phyloP scores from a whole-genome alignment of 176 grass and related monocot genomes.

The Musa acuminata region DNA sequence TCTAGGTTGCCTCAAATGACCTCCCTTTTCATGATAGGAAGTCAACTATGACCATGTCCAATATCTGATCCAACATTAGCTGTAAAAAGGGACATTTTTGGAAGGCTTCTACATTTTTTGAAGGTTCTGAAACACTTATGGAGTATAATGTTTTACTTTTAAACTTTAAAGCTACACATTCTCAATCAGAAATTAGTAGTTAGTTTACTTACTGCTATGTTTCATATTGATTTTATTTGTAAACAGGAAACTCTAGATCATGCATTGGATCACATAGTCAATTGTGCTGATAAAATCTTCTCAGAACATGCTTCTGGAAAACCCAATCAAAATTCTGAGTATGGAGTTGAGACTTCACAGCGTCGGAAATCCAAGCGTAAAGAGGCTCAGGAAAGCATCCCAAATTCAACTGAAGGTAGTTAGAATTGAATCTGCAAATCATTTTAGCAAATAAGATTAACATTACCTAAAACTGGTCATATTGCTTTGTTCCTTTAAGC shows the following conservation, averaged over 20 bases:
- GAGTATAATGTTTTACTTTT: no score
- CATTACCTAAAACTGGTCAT: not conserved
- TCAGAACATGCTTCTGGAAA: slow-evolving; percentile 21
- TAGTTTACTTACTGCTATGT: not conserved
- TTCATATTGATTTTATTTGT: slow-evolving; percentile 22
- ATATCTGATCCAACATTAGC: no score
- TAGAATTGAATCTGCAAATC: not conserved
- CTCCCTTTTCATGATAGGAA: no score
- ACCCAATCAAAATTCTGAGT: slow-evolving; percentile 20
- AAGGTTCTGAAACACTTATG: no score
- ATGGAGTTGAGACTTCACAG: not conserved
- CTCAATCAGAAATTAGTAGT: not conserved
- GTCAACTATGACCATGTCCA: no score
- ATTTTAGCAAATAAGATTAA: not conserved
- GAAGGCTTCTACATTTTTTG: no score
- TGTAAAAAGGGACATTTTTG: no score
- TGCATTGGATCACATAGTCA: slow-evolving; percentile 57
- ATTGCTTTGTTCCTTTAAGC: slow-evolving; percentile 10
- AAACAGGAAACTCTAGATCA: slow-evolving; percentile 35
- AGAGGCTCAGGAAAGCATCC: slow-evolving; percentile 39
- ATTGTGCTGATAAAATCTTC: slow-evolving; percentile 41
- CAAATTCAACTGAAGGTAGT: not conserved
- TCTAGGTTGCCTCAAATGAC: no score
- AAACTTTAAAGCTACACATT: no score
- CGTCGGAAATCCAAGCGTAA: slow-evolving; percentile 27